A percentile compares a stretch with the other conserved stretches of the same genome.
phyloP scores from a whole-genome alignment of 2,329 filamentous ascomycete genomes.

The Fusarium aywerte region DNA sequence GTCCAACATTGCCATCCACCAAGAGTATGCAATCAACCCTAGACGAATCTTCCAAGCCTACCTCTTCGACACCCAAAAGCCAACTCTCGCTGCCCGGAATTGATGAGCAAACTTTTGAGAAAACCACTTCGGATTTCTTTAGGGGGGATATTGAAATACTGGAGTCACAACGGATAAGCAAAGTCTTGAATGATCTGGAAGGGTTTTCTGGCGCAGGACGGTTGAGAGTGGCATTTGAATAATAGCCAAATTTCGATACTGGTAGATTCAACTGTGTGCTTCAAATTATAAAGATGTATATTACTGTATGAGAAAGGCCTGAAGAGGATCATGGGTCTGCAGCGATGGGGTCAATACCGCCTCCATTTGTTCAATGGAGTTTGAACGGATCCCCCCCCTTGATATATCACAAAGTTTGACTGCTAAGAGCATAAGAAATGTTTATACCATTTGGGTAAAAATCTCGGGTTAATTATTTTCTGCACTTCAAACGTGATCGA shows the following conservation, averaged over 20 bases:
- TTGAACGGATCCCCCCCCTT: no score
- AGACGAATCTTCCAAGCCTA: neutral
- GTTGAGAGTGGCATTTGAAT: constrained; percentile 6
- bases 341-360: neutral
- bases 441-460: no score
- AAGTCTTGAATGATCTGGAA: constrained; percentile 42
- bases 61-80: constrained; percentile 2
- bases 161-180: constrained; percentile 35
- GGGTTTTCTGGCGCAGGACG: constrained; percentile 41
- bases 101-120: neutral
- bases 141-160: constrained; percentile 12
- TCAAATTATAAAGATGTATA: neutral
- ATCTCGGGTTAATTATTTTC: neutral
- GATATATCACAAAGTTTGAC: neutral
- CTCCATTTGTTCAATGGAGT: neutral
- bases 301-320: neutral
- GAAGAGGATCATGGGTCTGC: neutral
- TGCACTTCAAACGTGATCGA: neutral
- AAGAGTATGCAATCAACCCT: constrained; percentile 22
- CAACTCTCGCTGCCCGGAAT: constrained; percentile 27
- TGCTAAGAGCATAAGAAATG: no score
- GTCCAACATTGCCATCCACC: constrained; percentile 25
- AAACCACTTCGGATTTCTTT: neutral
- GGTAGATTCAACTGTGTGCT: neutral
- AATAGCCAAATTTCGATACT: neutral